Evolutionary conservation across 495 filamentous ascomycete species (phyloP).

Genomic region (Lineolata rhizophorae): DNA sequence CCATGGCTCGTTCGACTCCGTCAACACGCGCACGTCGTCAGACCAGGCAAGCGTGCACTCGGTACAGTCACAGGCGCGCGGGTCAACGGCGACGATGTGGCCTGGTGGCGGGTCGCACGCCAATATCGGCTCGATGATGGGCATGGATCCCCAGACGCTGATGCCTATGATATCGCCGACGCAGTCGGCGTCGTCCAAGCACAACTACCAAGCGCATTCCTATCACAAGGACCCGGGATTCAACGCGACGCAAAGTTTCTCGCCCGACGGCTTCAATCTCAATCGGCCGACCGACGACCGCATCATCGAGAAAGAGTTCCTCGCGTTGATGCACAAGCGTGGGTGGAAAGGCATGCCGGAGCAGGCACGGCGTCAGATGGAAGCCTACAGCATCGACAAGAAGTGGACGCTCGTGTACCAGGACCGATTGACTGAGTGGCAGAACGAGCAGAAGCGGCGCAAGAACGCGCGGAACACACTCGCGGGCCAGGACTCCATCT

Average conservation of each 20-base stretch:
- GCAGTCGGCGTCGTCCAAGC: slow-evolving; percentile 8
- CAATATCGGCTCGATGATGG: no score
- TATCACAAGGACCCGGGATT: slow-evolving; percentile 6
- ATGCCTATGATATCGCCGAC: no score
- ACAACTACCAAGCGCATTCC: slow-evolving; percentile 18
- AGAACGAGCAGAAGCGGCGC: slow-evolving; percentile 79
- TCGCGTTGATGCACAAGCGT: slow-evolving; percentile 87
- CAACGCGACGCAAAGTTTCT: slow-evolving; percentile 23
- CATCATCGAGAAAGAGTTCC: slow-evolving; percentile 77
- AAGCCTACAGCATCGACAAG: slow-evolving; percentile 76
- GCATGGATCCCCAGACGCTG: no score
- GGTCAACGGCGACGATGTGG: no score
- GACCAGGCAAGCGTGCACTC: slow-evolving; percentile 45
- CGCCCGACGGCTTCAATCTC: slow-evolving; percentile 39
- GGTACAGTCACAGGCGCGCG: not conserved
- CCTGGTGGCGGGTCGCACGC: no score
- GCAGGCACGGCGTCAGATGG: slow-evolving; percentile 83
- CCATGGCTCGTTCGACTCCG: no score
- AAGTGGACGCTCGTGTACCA: slow-evolving; percentile 97
- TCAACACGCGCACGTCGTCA: slow-evolving; percentile 43
- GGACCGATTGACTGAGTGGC: slow-evolving; percentile 77
- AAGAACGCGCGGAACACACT: slow-evolving; percentile 43
- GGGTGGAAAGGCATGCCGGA: slow-evolving; percentile 96
- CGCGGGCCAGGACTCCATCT: slow-evolving; percentile 35
- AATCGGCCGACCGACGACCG: slow-evolving; percentile 59